A percentile compares a stretch with the other conserved stretches of the same genome.
phyloP scores from a whole-genome alignment of 2,329 filamentous ascomycete genomes.

The Colletotrichum agaves region DNA sequence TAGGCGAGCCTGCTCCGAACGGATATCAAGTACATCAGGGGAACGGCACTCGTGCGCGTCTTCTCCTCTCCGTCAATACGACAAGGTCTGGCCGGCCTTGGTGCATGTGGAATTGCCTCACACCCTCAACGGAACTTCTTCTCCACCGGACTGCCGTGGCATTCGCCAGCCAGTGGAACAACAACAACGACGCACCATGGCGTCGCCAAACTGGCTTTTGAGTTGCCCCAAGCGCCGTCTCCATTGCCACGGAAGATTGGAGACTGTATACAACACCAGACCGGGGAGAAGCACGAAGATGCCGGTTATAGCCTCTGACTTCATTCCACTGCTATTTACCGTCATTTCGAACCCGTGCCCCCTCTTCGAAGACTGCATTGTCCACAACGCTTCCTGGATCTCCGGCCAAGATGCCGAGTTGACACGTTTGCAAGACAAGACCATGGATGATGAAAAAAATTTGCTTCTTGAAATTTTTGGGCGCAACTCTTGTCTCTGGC shows the following conservation, averaged over 20 bases:
- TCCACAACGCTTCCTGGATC: not conserved
- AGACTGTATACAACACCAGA: not conserved
- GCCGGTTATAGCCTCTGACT: slow-evolving; percentile 14
- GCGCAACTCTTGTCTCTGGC: not conserved
- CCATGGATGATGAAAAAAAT: not conserved
- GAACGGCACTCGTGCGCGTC: slow-evolving; percentile 6
- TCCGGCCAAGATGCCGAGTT: not conserved
- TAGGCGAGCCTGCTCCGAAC: slow-evolving; percentile 9
- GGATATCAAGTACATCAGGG: slow-evolving; percentile 19
- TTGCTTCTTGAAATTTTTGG: not conserved
- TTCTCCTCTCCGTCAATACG: slow-evolving; percentile 5
- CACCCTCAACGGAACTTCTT: slow-evolving; percentile 26
- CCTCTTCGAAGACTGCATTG: slow-evolving; percentile 6
- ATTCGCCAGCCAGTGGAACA: slow-evolving; percentile 11
- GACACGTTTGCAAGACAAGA: not conserved
- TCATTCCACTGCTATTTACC: slow-evolving; percentile 16
- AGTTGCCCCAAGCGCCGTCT: slow-evolving; percentile 15
- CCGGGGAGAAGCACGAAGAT: not conserved
- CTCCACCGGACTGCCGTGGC: slow-evolving; percentile 20
- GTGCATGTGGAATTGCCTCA: slow-evolving; percentile 25
- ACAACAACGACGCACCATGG: slow-evolving; percentile 6
- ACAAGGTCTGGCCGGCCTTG: not conserved
- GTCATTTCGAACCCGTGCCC: slow-evolving; percentile 7
- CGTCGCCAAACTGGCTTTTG: slow-evolving; percentile 8
- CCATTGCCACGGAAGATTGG: slow-evolving; percentile 7